Evolutionary conservation across 2,329 filamentous ascomycete genomes (phyloP), one percentile per base, ranked within the genome.

Genomic region (Colletotrichum chlorophyti): DNA sequence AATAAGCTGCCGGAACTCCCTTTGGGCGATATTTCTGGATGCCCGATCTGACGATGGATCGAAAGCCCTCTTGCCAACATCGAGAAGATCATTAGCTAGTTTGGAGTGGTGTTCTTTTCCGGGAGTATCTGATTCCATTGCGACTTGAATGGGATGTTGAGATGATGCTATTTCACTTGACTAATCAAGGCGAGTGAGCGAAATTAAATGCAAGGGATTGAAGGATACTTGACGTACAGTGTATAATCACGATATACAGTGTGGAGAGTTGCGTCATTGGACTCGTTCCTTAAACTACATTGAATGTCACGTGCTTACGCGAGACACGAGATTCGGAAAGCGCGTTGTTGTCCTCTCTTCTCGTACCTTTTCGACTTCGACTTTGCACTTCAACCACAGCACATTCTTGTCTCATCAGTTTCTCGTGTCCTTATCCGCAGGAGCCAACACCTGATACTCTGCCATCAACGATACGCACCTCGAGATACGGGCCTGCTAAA

Each of bases 41-140:
- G 66, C 64, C 7, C 68, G 65, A 37, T 75, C 69, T 10, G 66
- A 63, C 4, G 69, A 72, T 2, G 83, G 81, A 47, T 79, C 72
- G 55, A 82, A 85, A 1, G 83, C 83, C 37, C 75, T 78, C 24
- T 72, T 78, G 5, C 77, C 82, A 12, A 74, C 67, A 35, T 76
- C 70, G 29, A 77, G 67, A 32, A 76, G 66, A 1, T 66, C 60
- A 27, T 76, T 69, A 19, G 71, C 64, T 27, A 76, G 51, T 9
- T 49, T 58, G 11, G 47, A 51, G 19, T 50, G 52, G 14, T 35
- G 38, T 10, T 62, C 52, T 7, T 35, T 49, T 27, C 38, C 61
- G 12, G 53, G 29, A 9, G 42, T 37, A 14, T 57, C 37, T n/a
- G 34, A 24, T 35, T 55, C 58, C 62, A 64, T 64, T 19, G 23